These are phyloP conservation scores for Medicago arabica DNA, from an alignment of 306 rosid genomes.

Conservation along the genomic window DNA sequence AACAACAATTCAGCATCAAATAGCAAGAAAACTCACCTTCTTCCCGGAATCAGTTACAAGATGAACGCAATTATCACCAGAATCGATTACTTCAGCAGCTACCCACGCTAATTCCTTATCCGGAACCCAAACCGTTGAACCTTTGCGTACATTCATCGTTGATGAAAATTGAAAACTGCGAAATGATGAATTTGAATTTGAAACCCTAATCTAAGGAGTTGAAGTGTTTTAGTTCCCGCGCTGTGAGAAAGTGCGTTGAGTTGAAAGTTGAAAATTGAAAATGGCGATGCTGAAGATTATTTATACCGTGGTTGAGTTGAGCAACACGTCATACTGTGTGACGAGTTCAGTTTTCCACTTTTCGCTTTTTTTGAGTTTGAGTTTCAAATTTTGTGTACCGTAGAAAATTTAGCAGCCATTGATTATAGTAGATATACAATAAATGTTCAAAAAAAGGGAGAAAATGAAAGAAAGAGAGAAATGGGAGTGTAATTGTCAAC, in stretches of 20 bases:
- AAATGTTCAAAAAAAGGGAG: neutral
- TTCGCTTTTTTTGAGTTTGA: neutral
- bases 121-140: conserved; percentile 90
- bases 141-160: conserved; percentile 71
- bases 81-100: conserved; percentile 72
- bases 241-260: conserved; percentile 44
- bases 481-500: neutral
- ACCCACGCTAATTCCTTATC: conserved; percentile 78
- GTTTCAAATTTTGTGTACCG: conserved; percentile 16
- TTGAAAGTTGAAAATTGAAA: conserved; percentile 45
- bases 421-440: neutral
- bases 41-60: conserved; percentile 65
- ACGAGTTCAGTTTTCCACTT: neutral
- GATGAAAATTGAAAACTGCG: conserved; percentile 29
- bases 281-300: conserved; percentile 46
- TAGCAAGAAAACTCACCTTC: conserved; percentile 57
- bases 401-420: neutral
- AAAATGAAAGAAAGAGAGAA: neutral
- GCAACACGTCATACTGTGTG: conserved; percentile 51
- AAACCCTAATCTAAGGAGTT: conserved; percentile 61
- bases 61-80: conserved; percentile 50
- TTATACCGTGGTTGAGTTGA: conserved; percentile 47
- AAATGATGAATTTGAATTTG: neutral
- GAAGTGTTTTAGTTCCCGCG: conserved; percentile 81
- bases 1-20: neutral